Percentiles rank a stretch among this genome's conserved stretches.
phyloP scores from a whole-genome alignment of 2,329 filamentous ascomycete species.

The Stagonosporopsis cucurbitacearum region DNA sequence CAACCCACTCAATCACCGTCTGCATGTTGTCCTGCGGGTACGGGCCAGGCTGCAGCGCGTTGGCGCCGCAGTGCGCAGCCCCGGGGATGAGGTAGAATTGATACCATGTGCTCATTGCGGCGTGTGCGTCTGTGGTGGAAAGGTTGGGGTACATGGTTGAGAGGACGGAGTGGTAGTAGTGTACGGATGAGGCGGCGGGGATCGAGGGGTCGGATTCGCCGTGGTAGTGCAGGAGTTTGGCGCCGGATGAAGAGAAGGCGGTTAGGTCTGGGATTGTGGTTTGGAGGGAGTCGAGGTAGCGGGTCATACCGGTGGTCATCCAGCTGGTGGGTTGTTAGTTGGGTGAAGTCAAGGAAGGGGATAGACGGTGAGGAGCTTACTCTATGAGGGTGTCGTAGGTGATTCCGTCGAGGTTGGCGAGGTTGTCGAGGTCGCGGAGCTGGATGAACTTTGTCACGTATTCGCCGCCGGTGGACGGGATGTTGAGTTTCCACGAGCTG shows the following conservation, averaged over 20 bases:
- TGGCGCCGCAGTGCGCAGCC: conserved; percentile 57
- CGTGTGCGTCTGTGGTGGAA: conserved; percentile 48
- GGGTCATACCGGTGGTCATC: conserved; percentile 59
- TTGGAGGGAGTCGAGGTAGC: conserved; percentile 60
- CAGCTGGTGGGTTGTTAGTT: conserved; percentile 45
- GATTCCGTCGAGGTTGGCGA: conserved; percentile 43
- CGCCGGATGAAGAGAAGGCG: conserved; percentile 57
- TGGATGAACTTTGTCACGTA: conserved; percentile 55
- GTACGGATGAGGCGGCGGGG: conserved; percentile 61
- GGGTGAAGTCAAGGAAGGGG: not conserved
- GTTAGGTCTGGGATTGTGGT: conserved; percentile 62
- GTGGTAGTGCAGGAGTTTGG: conserved; percentile 66
- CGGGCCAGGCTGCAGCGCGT: conserved; percentile 39
- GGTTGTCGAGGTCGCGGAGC: conserved; percentile 38
- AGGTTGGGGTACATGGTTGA: conserved; percentile 56
- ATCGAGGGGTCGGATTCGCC: conserved; percentile 63
- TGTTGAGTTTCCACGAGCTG: conserved; percentile 41
- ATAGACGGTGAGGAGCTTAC: not conserved
- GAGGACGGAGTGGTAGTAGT: conserved; percentile 63
- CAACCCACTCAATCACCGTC: conserved; percentile 57
- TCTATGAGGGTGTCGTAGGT: conserved; percentile 63
- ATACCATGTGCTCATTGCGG: conserved; percentile 60
- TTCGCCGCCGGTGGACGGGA: conserved; percentile 47
- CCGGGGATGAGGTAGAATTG: conserved; percentile 62
- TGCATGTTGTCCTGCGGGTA: conserved; percentile 53